A percentile compares a stretch with the other conserved stretches of the same genome.
Conservation (phyloP, 2,329 filamentous ascomycete species). For the Colletotrichum sp. region DNA sequence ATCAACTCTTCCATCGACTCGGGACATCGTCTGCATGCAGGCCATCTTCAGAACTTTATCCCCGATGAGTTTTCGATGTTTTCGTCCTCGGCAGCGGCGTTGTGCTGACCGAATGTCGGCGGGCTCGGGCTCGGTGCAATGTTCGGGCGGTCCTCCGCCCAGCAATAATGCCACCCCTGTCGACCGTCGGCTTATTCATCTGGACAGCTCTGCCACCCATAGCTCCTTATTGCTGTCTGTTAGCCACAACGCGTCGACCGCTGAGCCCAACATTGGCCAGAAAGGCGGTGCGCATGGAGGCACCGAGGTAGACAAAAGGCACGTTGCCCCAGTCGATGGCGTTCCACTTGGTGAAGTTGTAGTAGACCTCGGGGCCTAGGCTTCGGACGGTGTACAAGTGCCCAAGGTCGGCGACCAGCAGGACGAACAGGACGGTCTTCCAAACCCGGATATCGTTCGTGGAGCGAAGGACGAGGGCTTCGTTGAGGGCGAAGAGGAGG, state of each 20-base stretch:
- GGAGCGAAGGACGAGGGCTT: constrained; percentile 75
- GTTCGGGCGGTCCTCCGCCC: constrained; percentile 2
- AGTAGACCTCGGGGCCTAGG: constrained; percentile 68
- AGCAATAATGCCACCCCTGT: not conserved
- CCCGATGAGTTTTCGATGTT: not conserved
- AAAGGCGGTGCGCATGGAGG: constrained; percentile 63
- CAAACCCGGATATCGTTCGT: constrained; percentile 74
- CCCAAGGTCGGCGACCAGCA: constrained; percentile 78
- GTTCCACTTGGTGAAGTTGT: constrained; percentile 67
- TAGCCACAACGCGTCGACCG: not conserved
- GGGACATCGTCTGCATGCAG: not conserved
- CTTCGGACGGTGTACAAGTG: constrained; percentile 71
- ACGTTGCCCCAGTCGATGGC: constrained; percentile 72
- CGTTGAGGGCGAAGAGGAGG: constrained; percentile 77
- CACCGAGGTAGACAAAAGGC: constrained; percentile 72
- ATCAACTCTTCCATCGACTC: not conserved
- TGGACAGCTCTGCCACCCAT: not conserved
- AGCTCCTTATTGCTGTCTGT: constrained; percentile 18
- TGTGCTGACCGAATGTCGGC: not conserved
- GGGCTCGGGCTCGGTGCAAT: constrained; percentile 15
- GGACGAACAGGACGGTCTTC: constrained; percentile 67
- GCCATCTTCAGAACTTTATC: not conserved
- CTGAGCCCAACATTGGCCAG: constrained; percentile 60
- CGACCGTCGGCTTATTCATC: not conserved
- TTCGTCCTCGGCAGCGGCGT: not conserved